Conservation (phyloP, 495 filamentous ascomycete species). For the Rostrohypoxylon terebratum region DNA sequence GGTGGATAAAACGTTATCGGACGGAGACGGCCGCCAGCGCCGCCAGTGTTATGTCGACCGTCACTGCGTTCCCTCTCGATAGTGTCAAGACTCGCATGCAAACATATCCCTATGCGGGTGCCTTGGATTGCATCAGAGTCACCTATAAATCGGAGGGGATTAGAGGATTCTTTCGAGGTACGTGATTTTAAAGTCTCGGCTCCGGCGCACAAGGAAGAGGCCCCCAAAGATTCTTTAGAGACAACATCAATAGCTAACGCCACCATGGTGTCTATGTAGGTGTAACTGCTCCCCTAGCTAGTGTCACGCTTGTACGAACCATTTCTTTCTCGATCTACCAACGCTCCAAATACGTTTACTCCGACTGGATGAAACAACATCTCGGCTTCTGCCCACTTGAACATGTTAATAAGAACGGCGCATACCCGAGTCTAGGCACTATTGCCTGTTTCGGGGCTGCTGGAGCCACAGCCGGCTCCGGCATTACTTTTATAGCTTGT, state of each 20-base stretch:
- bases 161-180: conserved; percentile 82
- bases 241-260: conserved; percentile 46
- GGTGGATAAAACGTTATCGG: conserved; percentile 77
- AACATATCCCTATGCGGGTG: conserved; percentile 78
- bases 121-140: conserved; percentile 74
- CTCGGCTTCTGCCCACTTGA: conserved; percentile 77
- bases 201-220: conserved; percentile 10
- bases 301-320: conserved; percentile 89
- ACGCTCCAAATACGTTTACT: conserved; percentile 80
- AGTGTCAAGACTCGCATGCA: conserved; percentile 90
- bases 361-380: conserved; percentile 70
- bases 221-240: conserved; percentile 5
- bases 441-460: conserved; percentile 80
- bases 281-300: conserved; percentile 81
- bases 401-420: conserved; percentile 76
- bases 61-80: conserved; percentile 81
- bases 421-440: conserved; percentile 74
- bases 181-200: conserved; percentile 33
- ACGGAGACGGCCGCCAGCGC: conserved; percentile 82
- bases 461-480: conserved; percentile 81
- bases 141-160: conserved; percentile 79
- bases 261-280: conserved; percentile 59
- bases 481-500: conserved; percentile 89
- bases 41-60: conserved; percentile 78
- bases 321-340: conserved; percentile 96